Evolutionary conservation across 441 rosid genomes (phyloP).

Genomic region (Syzygium syzygioides): DNA sequence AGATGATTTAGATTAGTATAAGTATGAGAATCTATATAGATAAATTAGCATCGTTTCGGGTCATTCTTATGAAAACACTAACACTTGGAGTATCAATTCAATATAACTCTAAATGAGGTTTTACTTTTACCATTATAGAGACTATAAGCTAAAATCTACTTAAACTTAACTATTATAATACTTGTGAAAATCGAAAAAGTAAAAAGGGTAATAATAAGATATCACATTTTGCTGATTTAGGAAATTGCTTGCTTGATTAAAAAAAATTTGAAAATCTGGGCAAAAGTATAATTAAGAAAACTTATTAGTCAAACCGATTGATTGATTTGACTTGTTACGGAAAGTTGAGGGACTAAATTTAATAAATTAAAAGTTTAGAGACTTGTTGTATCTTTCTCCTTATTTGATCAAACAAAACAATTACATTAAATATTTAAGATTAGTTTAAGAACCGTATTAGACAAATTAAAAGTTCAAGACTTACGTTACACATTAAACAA

Average conservation of each 20-base stretch:
- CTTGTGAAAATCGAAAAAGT: background rate
- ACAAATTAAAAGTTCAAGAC: background rate
- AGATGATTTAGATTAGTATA: background rate
- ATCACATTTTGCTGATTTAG: background rate
- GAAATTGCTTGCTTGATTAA: too few relatives aligned
- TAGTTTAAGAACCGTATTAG: background rate
- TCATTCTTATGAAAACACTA: background rate
- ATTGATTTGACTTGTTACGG: background rate
- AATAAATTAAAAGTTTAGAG: background rate
- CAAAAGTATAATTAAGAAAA: background rate
- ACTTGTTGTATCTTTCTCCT: background rate
- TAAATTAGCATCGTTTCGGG: background rate
- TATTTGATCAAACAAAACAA: background rate
- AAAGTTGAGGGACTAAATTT: background rate
- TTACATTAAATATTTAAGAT: background rate
- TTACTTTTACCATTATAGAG: background rate
- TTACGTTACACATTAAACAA: background rate
- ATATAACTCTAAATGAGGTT: background rate
- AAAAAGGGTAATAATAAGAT: too few relatives aligned
- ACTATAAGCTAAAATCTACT: background rate
- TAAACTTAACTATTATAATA: background rate
- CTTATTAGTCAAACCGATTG: background rate
- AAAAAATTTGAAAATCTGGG: too few relatives aligned
- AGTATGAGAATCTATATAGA: background rate
- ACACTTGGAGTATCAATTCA: background rate